A percentile compares a stretch with the other conserved stretches of the same genome.
Evolutionary conservation across 2,329 filamentous ascomycete species (phyloP).

Genomic region (Ceratocystis eucalypticola): DNA sequence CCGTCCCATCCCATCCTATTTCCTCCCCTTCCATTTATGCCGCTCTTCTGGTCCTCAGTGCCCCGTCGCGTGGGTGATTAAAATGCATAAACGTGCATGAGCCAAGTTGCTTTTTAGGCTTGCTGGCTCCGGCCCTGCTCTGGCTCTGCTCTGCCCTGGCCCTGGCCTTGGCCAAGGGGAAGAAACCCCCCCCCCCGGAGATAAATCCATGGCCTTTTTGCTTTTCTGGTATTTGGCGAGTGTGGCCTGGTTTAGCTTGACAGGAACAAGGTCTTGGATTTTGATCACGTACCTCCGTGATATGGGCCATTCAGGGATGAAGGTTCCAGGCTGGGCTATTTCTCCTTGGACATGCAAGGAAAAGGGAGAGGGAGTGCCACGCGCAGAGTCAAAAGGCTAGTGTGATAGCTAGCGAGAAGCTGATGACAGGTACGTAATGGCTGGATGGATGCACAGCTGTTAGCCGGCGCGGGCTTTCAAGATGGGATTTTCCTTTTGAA

Average conservation of each 20-base stretch:
- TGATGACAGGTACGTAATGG: too few relatives aligned
- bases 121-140: not conserved
- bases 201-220: not conserved
- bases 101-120: not conserved
- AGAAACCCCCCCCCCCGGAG: not conserved
- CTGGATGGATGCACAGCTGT: too few relatives aligned
- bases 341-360: not conserved
- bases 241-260: not conserved
- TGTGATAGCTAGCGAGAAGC: too few relatives aligned
- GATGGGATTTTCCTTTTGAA: too few relatives aligned
- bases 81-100: conserved; percentile 1
- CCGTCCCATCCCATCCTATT: too few relatives aligned
- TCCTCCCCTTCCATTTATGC: not conserved
- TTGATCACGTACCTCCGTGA: not conserved
- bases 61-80: not conserved
- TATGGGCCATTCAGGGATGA: not conserved
- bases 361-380: not conserved
- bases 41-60: not conserved
- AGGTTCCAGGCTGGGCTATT: not conserved
- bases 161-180: not conserved
- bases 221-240: not conserved
- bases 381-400: too few relatives aligned
- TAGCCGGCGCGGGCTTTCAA: too few relatives aligned
- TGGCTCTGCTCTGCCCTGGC: too few relatives aligned
- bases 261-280: not conserved